Percentiles rank a stretch among this genome's conserved stretches.
These are phyloP conservation scores for Oehlia diaphana DNA, from an alignment of 192 early-diverging fungal genomes.

Conservation along the genomic window DNA sequence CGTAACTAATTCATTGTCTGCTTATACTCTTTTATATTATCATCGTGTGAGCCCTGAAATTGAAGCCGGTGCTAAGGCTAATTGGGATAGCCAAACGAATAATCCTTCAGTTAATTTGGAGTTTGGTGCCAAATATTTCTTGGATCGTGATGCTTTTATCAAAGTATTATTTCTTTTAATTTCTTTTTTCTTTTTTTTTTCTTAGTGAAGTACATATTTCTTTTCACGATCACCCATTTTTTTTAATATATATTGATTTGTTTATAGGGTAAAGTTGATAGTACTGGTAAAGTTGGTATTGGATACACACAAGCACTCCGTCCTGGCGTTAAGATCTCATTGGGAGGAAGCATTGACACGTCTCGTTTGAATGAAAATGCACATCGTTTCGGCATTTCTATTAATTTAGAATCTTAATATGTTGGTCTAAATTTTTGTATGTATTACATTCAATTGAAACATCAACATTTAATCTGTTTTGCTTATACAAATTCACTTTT, in stretches of 20 bases:
- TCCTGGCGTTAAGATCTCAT: slow-evolving; percentile 89
- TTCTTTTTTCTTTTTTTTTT: background rate
- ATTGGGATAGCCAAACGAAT: slow-evolving; percentile 78
- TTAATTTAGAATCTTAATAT: slow-evolving; percentile 87
- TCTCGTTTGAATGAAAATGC: slow-evolving; percentile 90
- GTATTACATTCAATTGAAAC: background rate
- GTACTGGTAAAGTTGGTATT: slow-evolving; percentile 85
- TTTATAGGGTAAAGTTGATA: slow-evolving; percentile 70
- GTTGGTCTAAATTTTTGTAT: background rate
- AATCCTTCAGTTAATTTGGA: slow-evolving; percentile 78
- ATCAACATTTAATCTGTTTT: background rate
- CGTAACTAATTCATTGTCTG: slow-evolving; percentile 86
- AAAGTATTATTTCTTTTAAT: slow-evolving; percentile 44
- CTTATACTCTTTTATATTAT: slow-evolving; percentile 94
- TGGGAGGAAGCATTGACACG: slow-evolving; percentile 94
- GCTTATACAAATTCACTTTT: too few species aligned
- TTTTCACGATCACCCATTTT: too few species aligned
- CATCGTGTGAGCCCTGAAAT: slow-evolving; percentile 90
- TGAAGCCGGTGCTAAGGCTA: slow-evolving; percentile 94
- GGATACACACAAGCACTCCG: slow-evolving; percentile 93
- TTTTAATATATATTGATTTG: background rate
- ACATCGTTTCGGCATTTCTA: slow-evolving; percentile 91
- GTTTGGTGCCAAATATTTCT: slow-evolving; percentile 90
- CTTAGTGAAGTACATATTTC: too few species aligned
- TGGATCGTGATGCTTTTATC: slow-evolving; percentile 86